Conservation (phyloP, 2,329 filamentous ascomycete genomes). For the Aspergillus sp. region DNA sequence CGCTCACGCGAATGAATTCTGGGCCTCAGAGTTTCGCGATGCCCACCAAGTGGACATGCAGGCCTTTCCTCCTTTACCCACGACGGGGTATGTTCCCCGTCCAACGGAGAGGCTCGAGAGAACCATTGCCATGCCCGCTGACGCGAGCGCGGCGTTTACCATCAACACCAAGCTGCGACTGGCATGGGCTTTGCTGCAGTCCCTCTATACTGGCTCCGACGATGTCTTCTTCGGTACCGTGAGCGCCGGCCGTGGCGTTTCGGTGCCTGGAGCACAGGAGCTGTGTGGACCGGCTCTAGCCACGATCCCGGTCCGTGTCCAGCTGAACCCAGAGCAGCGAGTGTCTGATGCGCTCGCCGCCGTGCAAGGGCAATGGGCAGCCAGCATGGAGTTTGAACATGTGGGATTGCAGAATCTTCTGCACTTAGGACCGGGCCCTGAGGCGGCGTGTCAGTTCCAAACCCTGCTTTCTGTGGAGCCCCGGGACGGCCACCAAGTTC, state of each 20-base stretch:
- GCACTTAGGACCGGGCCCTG: constrained; percentile 9
- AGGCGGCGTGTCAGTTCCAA: constrained; percentile 13
- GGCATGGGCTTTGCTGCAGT: constrained; percentile 10
- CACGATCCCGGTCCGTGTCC: constrained; percentile 4
- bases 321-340: neutral
- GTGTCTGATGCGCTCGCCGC: neutral
- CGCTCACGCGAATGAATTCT: constrained; percentile 1
- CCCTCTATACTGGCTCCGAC: constrained; percentile 3
- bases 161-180: constrained; percentile 9
- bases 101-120: neutral
- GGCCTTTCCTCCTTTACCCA: constrained; percentile 1
- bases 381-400: constrained; percentile 8
- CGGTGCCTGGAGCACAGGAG: constrained; percentile 4
- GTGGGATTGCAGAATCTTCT: constrained; percentile 13
- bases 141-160: neutral
- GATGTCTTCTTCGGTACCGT: constrained; percentile 10
- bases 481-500: constrained; percentile 3
- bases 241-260: constrained; percentile 6
- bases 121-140: neutral
- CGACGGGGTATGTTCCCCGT: constrained; percentile 3
- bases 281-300: constrained; percentile 8
- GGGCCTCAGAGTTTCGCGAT: constrained; percentile 1
- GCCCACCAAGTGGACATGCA: neutral
- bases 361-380: constrained; percentile 7
- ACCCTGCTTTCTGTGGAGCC: constrained; percentile 13